A percentile compares a stretch with the other conserved stretches of the same genome.
phyloP scores from a whole-genome alignment of 2,329 filamentous ascomycete genomes.

The Trichoderma hamatum region DNA sequence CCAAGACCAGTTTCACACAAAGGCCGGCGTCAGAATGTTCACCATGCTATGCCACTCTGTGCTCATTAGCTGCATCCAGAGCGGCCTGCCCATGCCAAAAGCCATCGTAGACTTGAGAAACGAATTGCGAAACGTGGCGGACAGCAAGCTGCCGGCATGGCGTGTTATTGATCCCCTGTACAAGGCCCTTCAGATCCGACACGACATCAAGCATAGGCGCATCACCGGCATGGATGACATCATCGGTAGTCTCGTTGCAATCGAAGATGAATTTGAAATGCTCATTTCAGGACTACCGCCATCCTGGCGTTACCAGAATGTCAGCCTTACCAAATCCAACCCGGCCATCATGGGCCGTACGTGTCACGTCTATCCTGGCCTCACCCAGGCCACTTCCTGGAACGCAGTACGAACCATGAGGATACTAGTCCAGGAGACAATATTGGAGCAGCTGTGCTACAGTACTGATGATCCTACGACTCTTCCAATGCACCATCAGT shows the following conservation, averaged over 20 bases:
- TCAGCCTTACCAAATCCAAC: conserved; percentile 45
- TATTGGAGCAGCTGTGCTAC: conserved; percentile 48
- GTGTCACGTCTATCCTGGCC: conserved; percentile 52
- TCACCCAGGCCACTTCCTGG: conserved; percentile 52
- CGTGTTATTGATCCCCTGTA: conserved; percentile 50
- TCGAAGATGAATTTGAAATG: conserved; percentile 49
- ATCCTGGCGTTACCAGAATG: conserved; percentile 48
- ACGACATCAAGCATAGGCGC: conserved; percentile 48
- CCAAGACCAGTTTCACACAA: conserved; percentile 48
- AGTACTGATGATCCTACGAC: conserved; percentile 36
- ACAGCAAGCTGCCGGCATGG: conserved; percentile 46
- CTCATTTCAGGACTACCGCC: conserved; percentile 45
- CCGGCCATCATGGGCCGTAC: conserved; percentile 46
- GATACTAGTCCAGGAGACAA: conserved; percentile 52
- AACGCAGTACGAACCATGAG: conserved; percentile 52
- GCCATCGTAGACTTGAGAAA: conserved; percentile 51
- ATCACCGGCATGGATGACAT: conserved; percentile 43
- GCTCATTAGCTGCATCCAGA: conserved; percentile 56
- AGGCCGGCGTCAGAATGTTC: conserved; percentile 55
- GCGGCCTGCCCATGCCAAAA: conserved; percentile 52
- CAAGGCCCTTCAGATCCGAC: conserved; percentile 50
- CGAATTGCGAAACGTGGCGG: conserved; percentile 44
- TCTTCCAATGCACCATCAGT: conserved; percentile 39
- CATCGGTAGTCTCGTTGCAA: conserved; percentile 42
- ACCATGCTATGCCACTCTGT: conserved; percentile 56